Percentiles rank a stretch among this genome's conserved stretches.
These are phyloP conservation scores for Coniella lustricola DNA, from an alignment of 2,329 filamentous ascomycete species.

Conservation along the genomic window DNA sequence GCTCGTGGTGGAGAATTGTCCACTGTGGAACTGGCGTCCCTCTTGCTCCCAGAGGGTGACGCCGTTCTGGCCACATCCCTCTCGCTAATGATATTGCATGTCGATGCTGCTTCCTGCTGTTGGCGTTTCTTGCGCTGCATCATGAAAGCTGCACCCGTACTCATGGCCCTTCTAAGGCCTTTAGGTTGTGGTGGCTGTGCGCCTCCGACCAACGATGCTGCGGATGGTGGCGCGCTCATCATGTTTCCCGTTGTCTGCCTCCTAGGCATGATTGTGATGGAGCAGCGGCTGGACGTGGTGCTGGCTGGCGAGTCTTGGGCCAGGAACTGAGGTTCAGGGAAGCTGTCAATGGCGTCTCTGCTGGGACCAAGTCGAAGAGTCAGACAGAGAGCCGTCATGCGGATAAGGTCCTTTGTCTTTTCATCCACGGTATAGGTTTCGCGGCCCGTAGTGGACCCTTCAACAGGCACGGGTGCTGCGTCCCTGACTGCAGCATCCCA, in stretches of 20 bases:
- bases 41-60: not conserved
- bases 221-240: too few relatives aligned
- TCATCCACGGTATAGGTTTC: slow-evolving; percentile 34
- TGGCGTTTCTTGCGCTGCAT: slow-evolving; percentile 34
- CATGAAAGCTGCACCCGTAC: slow-evolving; percentile 41
- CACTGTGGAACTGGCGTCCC: not conserved
- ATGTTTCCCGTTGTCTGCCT: slow-evolving; percentile 12
- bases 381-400: slow-evolving; percentile 46
- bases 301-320: slow-evolving; percentile 10
- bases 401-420: slow-evolving; percentile 40
- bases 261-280: slow-evolving; percentile 12
- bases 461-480: slow-evolving; percentile 3
- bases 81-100: not conserved
- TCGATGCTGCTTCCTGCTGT: slow-evolving; percentile 12
- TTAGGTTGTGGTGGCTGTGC: slow-evolving; percentile 2
- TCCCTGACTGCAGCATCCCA: not conserved
- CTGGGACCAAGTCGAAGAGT: slow-evolving; percentile 39
- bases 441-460: slow-evolving; percentile 21
- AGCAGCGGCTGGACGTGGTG: not conserved
- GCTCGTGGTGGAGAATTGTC: not conserved
- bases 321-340: slow-evolving; percentile 12
- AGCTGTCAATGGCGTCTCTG: slow-evolving; percentile 24
- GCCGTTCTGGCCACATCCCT: not conserved
- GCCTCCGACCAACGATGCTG: not conserved
- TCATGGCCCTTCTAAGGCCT: slow-evolving; percentile 32